Evolutionary conservation across 2,329 filamentous ascomycete genomes (phyloP).

Genomic region (Xylaria multiplex): DNA sequence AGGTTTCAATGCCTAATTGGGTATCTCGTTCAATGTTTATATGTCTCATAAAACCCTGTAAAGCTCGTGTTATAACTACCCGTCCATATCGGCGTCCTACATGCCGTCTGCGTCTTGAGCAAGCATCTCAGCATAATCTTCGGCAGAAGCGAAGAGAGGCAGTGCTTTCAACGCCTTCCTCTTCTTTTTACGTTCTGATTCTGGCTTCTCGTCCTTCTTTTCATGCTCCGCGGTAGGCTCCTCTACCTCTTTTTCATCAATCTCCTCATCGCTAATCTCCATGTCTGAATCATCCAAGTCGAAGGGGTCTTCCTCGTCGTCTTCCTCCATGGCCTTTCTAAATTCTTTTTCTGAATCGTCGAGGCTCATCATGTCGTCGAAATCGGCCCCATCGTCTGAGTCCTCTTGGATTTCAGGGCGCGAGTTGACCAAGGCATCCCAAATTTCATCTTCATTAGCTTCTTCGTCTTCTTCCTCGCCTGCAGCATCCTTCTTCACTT

Average conservation of each 20-base stretch:
- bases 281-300: conserved; percentile 49
- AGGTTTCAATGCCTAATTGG: conserved; percentile 27
- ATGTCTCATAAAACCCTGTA: conserved; percentile 16
- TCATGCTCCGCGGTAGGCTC: conserved; percentile 56
- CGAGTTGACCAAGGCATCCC: conserved; percentile 87
- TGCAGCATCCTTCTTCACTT: conserved; percentile 47
- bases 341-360: conserved; percentile 59
- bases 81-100: conserved; percentile 23
- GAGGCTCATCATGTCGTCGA: conserved; percentile 54
- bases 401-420: conserved; percentile 79
- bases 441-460: conserved; percentile 81
- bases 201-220: conserved; percentile 51
- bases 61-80: conserved; percentile 21
- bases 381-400: conserved; percentile 61
- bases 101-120: conserved; percentile 71
- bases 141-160: conserved; percentile 90
- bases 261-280: conserved; percentile 55
- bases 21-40: conserved; percentile 40
- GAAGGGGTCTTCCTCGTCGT: conserved; percentile 52
- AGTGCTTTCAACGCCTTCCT: conserved; percentile 87
- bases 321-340: conserved; percentile 48
- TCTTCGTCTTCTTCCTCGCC: conserved; percentile 59
- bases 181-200: conserved; percentile 63
- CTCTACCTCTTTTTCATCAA: conserved; percentile 53
- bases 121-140: conserved; percentile 91